phyloP scores from a whole-genome alignment of 2,329 filamentous ascomycete species.

The Trichoderma arundinaceum region DNA sequence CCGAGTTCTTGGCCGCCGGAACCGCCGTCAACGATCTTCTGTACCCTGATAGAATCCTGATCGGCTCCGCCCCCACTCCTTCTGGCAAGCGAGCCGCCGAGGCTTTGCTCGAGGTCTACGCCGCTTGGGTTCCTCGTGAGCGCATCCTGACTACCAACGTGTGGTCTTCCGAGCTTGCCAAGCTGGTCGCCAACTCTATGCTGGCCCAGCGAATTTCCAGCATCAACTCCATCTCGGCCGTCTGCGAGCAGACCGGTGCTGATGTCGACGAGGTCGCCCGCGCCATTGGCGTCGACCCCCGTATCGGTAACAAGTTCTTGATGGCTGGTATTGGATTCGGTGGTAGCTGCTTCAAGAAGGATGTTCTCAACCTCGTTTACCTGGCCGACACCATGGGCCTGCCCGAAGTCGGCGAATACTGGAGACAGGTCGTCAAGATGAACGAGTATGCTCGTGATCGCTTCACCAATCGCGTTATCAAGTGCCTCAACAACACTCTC shows the following conservation, averaged over 20 bases:
- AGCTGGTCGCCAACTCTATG: slow-evolving; percentile 80
- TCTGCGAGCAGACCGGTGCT: slow-evolving; percentile 77
- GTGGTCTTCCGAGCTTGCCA: slow-evolving; percentile 79
- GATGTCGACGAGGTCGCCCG: slow-evolving; percentile 74
- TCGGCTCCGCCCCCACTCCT: slow-evolving; percentile 69
- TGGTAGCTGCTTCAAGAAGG: slow-evolving; percentile 82
- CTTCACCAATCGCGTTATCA: slow-evolving; percentile 70
- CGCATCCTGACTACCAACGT: slow-evolving; percentile 75
- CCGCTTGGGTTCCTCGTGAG: slow-evolving; percentile 69
- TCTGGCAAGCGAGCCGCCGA: slow-evolving; percentile 67
- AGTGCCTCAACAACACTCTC: slow-evolving; percentile 70
- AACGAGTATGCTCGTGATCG: slow-evolving; percentile 76
- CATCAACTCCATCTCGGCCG: slow-evolving; percentile 80
- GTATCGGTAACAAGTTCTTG: slow-evolving; percentile 75
- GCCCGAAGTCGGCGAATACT: slow-evolving; percentile 75
- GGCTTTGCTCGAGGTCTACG: slow-evolving; percentile 69
- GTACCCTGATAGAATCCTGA: slow-evolving; percentile 73
- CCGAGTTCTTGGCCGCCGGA: slow-evolving; percentile 80
- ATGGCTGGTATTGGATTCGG: slow-evolving; percentile 79
- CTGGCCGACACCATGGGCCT: slow-evolving; percentile 72
- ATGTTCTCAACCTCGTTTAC: slow-evolving; percentile 75
- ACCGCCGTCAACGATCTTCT: slow-evolving; percentile 75
- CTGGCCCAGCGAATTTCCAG: slow-evolving; percentile 80
- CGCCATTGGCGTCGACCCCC: slow-evolving; percentile 70
- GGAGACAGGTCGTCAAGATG: slow-evolving; percentile 74